A percentile compares a stretch with the other conserved stretches of the same genome.
Conservation (phyloP, 768 basidiomycete genomes). For the Boletus vermiculosoides region DNA sequence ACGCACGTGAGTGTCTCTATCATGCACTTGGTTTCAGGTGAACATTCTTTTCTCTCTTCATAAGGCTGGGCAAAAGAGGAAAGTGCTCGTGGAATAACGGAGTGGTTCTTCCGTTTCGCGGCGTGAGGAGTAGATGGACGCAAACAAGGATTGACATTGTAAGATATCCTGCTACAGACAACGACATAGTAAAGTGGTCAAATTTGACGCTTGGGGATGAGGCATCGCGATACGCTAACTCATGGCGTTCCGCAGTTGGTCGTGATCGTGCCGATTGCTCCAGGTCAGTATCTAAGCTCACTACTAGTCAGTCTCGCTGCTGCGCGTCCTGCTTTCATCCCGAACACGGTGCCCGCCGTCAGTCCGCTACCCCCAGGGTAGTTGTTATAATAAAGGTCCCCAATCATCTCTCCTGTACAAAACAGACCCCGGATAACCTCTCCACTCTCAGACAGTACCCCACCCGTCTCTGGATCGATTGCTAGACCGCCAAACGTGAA, state of each 20-base stretch:
- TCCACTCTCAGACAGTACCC: conserved; percentile 45
- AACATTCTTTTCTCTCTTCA: background rate
- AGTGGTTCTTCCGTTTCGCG: conserved; percentile 48
- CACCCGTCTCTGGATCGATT: conserved; percentile 54
- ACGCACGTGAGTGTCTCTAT: conserved; percentile 15
- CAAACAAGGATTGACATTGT: background rate
- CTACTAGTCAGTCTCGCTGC: conserved; percentile 36
- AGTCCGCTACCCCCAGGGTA: conserved; percentile 72
- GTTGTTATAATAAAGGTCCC: conserved; percentile 60
- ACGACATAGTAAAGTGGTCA: background rate
- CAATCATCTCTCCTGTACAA: conserved; percentile 69
- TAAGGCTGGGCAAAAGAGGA: conserved; percentile 61
- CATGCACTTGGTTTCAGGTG: background rate
- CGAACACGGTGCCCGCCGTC: conserved; percentile 65
- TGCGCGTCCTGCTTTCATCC: conserved; percentile 50
- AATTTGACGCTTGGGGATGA: background rate
- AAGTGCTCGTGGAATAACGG: conserved; percentile 47
- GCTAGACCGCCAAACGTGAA: conserved; percentile 72
- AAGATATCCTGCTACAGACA: background rate
- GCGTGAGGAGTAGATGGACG: background rate
- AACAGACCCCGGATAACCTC: conserved; percentile 53
- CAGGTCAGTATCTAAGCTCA: background rate
- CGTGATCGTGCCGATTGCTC: background rate
- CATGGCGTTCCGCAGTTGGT: background rate
- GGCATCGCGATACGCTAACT: background rate